phyloP scores from a whole-genome alignment of 169 alveolate genomes.

The Plasmodium malariae region DNA sequence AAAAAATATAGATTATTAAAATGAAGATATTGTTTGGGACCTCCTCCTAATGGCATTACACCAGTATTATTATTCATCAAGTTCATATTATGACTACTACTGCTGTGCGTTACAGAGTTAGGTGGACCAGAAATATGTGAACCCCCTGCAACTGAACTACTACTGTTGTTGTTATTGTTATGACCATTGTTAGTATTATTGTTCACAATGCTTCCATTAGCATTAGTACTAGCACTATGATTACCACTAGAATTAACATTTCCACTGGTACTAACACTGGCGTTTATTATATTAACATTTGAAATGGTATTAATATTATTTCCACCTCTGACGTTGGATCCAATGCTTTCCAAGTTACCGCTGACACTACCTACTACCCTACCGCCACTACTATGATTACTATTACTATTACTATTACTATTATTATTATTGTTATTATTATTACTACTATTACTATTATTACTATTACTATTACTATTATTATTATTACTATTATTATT shows the following conservation, averaged over 20 bases:
- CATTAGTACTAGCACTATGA: not conserved
- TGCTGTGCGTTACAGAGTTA: not conserved
- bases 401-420: not conserved
- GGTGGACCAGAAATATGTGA: not conserved
- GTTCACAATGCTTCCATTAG: not conserved
- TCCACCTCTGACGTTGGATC: too few relatives aligned
- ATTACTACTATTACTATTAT: not conserved
- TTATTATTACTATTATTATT: not conserved
- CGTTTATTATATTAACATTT: not conserved
- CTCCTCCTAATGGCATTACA: not conserved
- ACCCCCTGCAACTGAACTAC: constrained; percentile 4
- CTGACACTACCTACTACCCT: too few relatives aligned
- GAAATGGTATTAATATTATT: too few relatives aligned
- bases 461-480: not conserved
- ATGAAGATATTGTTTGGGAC: constrained; percentile 31
- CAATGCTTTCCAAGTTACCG: too few relatives aligned
- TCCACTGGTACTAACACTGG: not conserved
- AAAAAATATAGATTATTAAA: constrained; percentile 45
- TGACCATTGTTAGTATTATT: not conserved
- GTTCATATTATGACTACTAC: not conserved
- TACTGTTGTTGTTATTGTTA: not conserved
- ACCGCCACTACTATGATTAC: too few relatives aligned
- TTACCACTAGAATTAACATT: not conserved
- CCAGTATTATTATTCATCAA: not conserved
- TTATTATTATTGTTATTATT: constrained; percentile 1